phyloP scores from a whole-genome alignment of 495 filamentous ascomycete genomes.

The Usnea hakonensis region DNA sequence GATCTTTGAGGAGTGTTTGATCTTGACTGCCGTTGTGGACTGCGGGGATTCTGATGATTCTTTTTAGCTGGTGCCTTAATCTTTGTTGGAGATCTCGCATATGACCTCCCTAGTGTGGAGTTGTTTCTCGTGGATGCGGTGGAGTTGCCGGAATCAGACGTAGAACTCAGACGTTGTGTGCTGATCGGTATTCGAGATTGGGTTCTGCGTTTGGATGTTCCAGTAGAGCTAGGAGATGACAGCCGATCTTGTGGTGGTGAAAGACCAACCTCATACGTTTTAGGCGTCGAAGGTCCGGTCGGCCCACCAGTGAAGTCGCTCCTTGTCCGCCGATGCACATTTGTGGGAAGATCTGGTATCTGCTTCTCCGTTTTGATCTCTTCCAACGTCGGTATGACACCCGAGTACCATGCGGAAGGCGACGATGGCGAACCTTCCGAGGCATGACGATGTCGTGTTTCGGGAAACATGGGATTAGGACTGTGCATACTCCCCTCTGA shows the following conservation, averaged over 20 bases:
- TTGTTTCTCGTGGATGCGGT: slow-evolving; percentile 38
- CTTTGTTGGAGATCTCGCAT: slow-evolving; percentile 37
- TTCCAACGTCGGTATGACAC: slow-evolving; percentile 41
- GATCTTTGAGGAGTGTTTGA: slow-evolving; percentile 31
- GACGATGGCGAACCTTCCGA: slow-evolving; percentile 40
- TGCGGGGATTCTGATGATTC: slow-evolving; percentile 31
- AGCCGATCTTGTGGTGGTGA: slow-evolving; percentile 17
- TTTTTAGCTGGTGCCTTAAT: slow-evolving; percentile 41
- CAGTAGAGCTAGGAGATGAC: slow-evolving; percentile 21
- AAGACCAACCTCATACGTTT: slow-evolving; percentile 8
- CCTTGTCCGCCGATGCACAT: slow-evolving; percentile 40
- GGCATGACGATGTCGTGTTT: slow-evolving; percentile 29
- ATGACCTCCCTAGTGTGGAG: slow-evolving; percentile 35
- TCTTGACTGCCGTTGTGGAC: slow-evolving; percentile 30
- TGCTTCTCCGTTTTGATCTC: slow-evolving; percentile 33
- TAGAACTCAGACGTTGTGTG: slow-evolving; percentile 40
- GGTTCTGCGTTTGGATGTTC: slow-evolving; percentile 36
- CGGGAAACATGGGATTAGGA: slow-evolving; percentile 42
- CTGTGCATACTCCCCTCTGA: slow-evolving; percentile 48
- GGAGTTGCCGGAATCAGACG: slow-evolving; percentile 40
- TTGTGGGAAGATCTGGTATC: slow-evolving; percentile 21
- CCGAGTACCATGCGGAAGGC: slow-evolving; percentile 50
- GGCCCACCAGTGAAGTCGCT: slow-evolving; percentile 35
- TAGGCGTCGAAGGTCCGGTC: slow-evolving; percentile 12
- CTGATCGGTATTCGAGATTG: slow-evolving; percentile 53